Percentiles rank a stretch among this genome's conserved stretches.
Conservation (phyloP, 768 basidiomycete species). For the Cystofilobasidium bisporidii region DNA sequence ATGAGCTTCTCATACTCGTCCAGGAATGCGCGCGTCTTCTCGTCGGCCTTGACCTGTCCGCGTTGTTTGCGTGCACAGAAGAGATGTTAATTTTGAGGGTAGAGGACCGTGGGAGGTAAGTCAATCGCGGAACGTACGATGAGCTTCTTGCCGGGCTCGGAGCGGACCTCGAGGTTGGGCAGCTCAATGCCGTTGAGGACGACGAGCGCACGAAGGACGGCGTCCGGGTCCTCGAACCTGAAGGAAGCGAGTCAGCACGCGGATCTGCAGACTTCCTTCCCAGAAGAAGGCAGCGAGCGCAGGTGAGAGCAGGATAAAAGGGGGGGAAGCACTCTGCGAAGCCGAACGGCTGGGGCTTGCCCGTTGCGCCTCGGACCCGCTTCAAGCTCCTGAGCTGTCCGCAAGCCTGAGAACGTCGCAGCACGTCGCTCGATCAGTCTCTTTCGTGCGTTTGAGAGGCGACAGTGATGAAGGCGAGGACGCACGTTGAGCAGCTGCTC, state of each 20-base stretch:
- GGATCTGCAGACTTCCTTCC: neutral
- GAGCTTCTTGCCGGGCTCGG: slow-evolving; percentile 53
- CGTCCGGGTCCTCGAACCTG: slow-evolving; percentile 69
- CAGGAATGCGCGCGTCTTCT: slow-evolving; percentile 79
- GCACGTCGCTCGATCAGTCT: neutral
- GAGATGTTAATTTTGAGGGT: no score
- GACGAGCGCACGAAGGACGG: slow-evolving; percentile 64
- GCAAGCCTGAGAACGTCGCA: no score
- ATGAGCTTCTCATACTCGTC: slow-evolving; percentile 74
- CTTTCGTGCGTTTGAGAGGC: no score
- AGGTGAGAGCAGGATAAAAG: neutral
- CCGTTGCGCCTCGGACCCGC: slow-evolving; percentile 79
- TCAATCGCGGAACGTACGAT: slow-evolving; percentile 50
- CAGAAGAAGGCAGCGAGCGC: no score
- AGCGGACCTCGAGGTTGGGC: slow-evolving; percentile 54
- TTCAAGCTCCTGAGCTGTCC: slow-evolving; percentile 85
- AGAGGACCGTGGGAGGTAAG: no score
- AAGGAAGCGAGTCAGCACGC: no score
- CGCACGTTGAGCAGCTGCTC: slow-evolving; percentile 67
- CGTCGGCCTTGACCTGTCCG: slow-evolving; percentile 82
- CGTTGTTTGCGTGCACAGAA: slow-evolving; percentile 41
- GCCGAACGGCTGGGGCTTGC: slow-evolving; percentile 92
- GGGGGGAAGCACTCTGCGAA: slow-evolving; percentile 64
- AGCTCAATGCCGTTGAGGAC: slow-evolving; percentile 57
- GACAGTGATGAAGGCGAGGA: no score